Conservation (phyloP, 2,329 filamentous ascomycete species). For the Ploettnerulaceae sp. region DNA sequence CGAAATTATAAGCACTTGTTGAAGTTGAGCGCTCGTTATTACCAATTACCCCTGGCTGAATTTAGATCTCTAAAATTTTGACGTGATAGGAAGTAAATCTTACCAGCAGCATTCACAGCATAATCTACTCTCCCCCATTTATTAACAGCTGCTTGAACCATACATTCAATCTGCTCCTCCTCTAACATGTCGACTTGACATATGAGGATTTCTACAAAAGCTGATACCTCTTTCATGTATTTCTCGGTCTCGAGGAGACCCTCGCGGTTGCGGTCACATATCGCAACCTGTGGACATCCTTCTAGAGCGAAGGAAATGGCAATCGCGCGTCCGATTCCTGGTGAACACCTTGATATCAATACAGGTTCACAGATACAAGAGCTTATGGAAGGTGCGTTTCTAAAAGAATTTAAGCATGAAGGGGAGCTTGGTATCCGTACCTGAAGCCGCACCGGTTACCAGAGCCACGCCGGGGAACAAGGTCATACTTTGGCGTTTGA, state of each 20-base stretch:
- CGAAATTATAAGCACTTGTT: constrained; percentile 38
- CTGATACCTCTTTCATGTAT: constrained; percentile 23
- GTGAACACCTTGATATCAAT: constrained; percentile 2
- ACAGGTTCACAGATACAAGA: background rate
- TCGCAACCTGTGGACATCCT: constrained; percentile 40
- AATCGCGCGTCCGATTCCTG: constrained; percentile 41
- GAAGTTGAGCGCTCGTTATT: constrained; percentile 27
- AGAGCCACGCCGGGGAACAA: constrained; percentile 26
- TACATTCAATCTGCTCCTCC: constrained; percentile 34
- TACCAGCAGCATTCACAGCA: constrained; percentile 42
- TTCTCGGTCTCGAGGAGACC: constrained; percentile 35
- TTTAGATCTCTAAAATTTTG: background rate
- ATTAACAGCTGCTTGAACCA: constrained; percentile 34
- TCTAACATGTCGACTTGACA: constrained; percentile 36
- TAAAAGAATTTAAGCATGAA: background rate
- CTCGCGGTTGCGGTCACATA: constrained; percentile 38
- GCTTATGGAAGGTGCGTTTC: background rate
- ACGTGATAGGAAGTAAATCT: background rate
- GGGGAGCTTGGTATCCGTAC: constrained; percentile 9
- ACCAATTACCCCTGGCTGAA: constrained; percentile 23
- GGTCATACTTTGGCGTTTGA: constrained; percentile 9
- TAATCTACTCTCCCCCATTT: constrained; percentile 42
- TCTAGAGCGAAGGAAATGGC: constrained; percentile 42
- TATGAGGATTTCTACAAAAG: constrained; percentile 24
- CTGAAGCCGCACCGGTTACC: constrained; percentile 27